These are phyloP conservation scores for Zoysia pacifica DNA, from an alignment of 176 grass and related monocot genomes.

Conservation along the genomic window DNA sequence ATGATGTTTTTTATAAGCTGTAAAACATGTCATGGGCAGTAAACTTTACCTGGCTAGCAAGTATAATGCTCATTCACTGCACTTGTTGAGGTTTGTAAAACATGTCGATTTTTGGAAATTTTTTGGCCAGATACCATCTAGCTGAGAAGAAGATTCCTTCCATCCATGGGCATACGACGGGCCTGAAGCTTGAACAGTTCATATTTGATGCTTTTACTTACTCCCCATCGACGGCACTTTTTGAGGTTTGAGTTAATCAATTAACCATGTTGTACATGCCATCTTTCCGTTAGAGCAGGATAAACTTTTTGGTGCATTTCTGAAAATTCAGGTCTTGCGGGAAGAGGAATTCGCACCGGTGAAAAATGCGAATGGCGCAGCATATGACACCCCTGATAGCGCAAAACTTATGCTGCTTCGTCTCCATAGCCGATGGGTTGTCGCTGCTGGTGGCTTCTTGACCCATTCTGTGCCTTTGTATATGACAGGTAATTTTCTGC, in stretches of 20 bases:
- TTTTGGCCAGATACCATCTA: constrained; percentile 74
- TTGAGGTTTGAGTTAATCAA: constrained; percentile 60
- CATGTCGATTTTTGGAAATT: constrained; percentile 11
- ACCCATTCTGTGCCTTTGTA: constrained; percentile 96
- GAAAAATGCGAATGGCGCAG: constrained; percentile 87
- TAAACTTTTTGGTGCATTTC: constrained; percentile 4
- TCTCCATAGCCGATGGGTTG: constrained; percentile 97
- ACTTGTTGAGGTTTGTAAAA: background rate
- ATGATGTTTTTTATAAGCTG: background rate
- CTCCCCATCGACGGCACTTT: constrained; percentile 79
- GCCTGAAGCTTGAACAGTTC: constrained; percentile 90
- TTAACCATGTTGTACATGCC: background rate
- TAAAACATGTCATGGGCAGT: background rate
- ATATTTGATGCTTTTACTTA: constrained; percentile 93
- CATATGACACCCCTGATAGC: constrained; percentile 83
- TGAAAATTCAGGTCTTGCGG: constrained; percentile 57
- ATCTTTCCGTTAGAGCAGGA: background rate
- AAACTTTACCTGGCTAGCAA: constrained; percentile 1
- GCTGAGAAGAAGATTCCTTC: constrained; percentile 97
- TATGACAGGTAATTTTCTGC: constrained; percentile 69
- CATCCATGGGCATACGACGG: constrained; percentile 73
- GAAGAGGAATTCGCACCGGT: constrained; percentile 99
- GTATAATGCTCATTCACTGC: background rate
- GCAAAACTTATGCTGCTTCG: constrained; percentile 90
- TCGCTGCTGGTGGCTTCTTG: constrained; percentile 94